Evolutionary conservation across 2,329 filamentous ascomycete species (phyloP).

Genomic region (Diaporthe sp.): DNA sequence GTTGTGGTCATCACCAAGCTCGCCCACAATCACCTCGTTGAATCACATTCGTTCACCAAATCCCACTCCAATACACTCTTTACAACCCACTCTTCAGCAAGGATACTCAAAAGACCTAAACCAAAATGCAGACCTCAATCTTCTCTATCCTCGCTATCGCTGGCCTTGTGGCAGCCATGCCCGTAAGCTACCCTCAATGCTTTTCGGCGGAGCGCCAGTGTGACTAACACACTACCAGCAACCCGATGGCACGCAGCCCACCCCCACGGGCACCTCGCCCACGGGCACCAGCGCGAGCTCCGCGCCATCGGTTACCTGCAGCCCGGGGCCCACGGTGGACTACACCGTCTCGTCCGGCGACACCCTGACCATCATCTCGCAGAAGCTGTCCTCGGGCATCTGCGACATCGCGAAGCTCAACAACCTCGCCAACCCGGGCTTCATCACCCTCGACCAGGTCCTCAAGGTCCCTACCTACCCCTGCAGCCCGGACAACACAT

Average conservation of each 20-base stretch:
- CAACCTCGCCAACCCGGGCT: slow-evolving; percentile 15
- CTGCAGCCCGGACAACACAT: slow-evolving; percentile 17
- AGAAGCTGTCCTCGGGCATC: slow-evolving; percentile 23
- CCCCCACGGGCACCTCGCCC: background rate
- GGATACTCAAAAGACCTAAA: too few species aligned
- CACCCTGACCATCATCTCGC: slow-evolving; percentile 25
- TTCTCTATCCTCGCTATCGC: slow-evolving; percentile 14
- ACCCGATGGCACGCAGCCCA: slow-evolving; percentile 8
- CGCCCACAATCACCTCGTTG: background rate
- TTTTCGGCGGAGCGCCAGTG: background rate
- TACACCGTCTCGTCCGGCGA: slow-evolving; percentile 6
- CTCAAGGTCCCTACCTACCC: slow-evolving; percentile 22
- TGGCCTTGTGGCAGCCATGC: slow-evolving; percentile 16
- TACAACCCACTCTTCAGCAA: background rate
- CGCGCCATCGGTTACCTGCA: background rate
- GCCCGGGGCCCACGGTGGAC: background rate
- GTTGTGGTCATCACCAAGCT: background rate
- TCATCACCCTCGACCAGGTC: slow-evolving; percentile 18
- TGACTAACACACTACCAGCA: background rate
- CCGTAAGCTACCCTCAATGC: background rate
- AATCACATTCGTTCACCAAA: slow-evolving; percentile 8
- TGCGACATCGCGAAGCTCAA: slow-evolving; percentile 17
- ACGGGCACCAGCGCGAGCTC: slow-evolving; percentile 4
- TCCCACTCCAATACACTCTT: slow-evolving; percentile 1
- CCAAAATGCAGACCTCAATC: slow-evolving; percentile 18